Evolutionary conservation across 768 basidiomycete species (phyloP).

Genomic region (Lactifluus volemus): DNA sequence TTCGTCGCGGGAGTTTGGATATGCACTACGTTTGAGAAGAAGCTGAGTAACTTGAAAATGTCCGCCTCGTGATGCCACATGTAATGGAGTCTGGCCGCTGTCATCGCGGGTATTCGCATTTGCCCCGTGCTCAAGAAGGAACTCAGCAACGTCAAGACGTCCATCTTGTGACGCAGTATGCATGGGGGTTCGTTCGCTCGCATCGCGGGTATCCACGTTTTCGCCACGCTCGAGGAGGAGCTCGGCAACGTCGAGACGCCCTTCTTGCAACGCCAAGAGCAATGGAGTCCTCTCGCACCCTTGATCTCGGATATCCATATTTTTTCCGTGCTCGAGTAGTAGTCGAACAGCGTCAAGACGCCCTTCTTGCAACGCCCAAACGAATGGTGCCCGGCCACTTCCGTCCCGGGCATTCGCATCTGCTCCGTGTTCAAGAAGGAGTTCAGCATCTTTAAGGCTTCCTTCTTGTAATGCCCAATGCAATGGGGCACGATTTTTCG

Average conservation of each 20-base stretch:
- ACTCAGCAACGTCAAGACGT: neutral
- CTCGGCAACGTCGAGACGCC: neutral
- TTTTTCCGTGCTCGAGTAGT: too few species aligned
- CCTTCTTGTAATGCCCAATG: neutral
- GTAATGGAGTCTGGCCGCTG: neutral
- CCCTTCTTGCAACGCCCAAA: neutral
- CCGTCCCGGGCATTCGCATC: neutral
- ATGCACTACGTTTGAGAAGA: neutral
- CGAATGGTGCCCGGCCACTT: neutral
- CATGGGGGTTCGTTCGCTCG: neutral
- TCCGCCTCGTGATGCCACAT: neutral
- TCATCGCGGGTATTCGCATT: neutral
- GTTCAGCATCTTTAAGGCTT: neutral
- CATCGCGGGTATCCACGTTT: neutral
- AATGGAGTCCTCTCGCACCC: too few species aligned
- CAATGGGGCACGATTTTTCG: neutral
- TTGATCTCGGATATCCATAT: too few species aligned
- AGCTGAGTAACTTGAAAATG: neutral
- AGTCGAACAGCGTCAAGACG: too few species aligned
- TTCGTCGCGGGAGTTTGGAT: neutral
- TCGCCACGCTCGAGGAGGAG: neutral
- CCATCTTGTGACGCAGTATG: neutral
- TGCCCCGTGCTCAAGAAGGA: neutral
- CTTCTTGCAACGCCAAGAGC: neutral
- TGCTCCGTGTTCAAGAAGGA: neutral